Evolutionary conservation across 2,329 filamentous ascomycete genomes (phyloP).

Genomic region (Diaporthe ilicicola): DNA sequence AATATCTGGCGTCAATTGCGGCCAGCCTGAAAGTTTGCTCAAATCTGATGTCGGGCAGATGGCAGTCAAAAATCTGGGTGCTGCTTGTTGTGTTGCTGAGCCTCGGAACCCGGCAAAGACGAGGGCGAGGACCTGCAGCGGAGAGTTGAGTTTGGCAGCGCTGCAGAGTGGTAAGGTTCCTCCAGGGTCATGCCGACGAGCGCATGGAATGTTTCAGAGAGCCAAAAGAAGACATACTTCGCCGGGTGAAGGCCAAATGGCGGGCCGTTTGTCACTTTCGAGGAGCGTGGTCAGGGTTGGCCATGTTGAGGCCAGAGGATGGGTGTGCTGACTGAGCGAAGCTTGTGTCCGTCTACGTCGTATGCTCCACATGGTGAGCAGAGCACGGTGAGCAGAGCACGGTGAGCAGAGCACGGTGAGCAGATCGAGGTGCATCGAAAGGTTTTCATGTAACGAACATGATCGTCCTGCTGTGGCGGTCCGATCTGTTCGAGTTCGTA

Average conservation of each 20-base stretch:
- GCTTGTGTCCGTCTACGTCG: background rate
- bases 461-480: background rate
- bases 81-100: background rate
- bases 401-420: background rate
- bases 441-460: background rate
- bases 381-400: background rate
- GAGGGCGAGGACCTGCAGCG: background rate
- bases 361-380: background rate
- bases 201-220: constrained; percentile 19
- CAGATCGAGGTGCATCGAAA: background rate
- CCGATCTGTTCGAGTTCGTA: background rate
- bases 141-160: background rate
- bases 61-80: background rate
- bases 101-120: background rate
- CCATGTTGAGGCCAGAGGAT: background rate
- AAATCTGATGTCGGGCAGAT: background rate
- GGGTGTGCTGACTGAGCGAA: background rate
- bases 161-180: constrained; percentile 10
- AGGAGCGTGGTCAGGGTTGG: background rate
- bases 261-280: background rate
- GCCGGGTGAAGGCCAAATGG: background rate
- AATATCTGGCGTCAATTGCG: constrained; percentile 18
- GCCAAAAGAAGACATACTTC: background rate
- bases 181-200: background rate
- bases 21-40: background rate